A percentile compares a stretch with the other conserved stretches of the same genome.
Conservation (phyloP, 106 monocot species). For the Chionographis japonica region DNA sequence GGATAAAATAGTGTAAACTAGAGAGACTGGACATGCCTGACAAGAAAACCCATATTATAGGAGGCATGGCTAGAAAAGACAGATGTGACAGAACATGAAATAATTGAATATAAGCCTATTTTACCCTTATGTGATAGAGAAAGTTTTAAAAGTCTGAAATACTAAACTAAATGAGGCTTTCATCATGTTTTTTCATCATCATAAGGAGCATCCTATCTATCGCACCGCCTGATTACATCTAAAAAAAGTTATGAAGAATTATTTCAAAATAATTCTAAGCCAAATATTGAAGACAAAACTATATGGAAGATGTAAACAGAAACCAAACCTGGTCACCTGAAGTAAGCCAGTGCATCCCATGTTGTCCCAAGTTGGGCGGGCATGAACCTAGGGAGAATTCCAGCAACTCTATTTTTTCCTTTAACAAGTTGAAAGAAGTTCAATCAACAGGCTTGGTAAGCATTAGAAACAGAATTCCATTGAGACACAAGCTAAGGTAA, state of each 20-base stretch:
- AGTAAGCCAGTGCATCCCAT: constrained; percentile 79
- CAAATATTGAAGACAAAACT: background rate
- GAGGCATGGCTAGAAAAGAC: too few relatives aligned
- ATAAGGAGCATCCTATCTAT: too few relatives aligned
- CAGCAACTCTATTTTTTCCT: constrained; percentile 86
- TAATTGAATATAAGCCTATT: too few relatives aligned
- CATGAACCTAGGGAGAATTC: constrained; percentile 92
- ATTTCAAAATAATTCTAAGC: background rate
- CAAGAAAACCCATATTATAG: too few relatives aligned
- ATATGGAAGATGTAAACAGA: constrained; percentile 1
- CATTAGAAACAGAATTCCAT: background rate
- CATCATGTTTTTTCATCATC: too few relatives aligned
- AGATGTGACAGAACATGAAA: too few relatives aligned
- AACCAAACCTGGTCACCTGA: constrained; percentile 81
- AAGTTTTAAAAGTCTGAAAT: too few relatives aligned
- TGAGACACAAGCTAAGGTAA: background rate
- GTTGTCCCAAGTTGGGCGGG: constrained; percentile 69
- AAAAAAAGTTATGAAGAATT: background rate
- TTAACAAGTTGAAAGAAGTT: constrained; percentile 1
- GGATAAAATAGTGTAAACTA: too few relatives aligned
- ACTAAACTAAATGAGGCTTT: too few relatives aligned
- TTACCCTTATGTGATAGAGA: too few relatives aligned
- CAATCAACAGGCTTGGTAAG: background rate
- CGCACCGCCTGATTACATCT: too few relatives aligned
- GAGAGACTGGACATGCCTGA: too few relatives aligned